Percentiles rank a stretch among this genome's conserved stretches.
These are phyloP conservation scores for Termitomyces sp. DNA, from an alignment of 768 basidiomycete genomes.

Conservation along the genomic window DNA sequence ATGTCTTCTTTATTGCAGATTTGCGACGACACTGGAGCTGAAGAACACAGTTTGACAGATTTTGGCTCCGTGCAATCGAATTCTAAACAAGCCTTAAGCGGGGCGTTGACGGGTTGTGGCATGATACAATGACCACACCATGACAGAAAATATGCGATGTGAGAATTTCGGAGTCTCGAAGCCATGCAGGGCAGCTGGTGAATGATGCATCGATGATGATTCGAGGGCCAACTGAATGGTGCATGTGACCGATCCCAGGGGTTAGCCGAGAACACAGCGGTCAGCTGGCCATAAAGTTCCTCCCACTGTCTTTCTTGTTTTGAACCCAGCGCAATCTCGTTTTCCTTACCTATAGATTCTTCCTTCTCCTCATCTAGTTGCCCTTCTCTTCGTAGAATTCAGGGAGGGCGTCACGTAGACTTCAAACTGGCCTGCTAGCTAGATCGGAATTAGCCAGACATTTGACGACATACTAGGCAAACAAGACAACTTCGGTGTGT, in stretches of 20 bases:
- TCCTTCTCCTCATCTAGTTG: conserved; percentile 11
- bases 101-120: not conserved
- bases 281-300: conserved; percentile 21
- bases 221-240: not conserved
- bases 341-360: conserved; percentile 16
- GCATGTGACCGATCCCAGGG: conserved; percentile 23
- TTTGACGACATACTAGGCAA: conserved; percentile 13
- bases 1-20: not conserved
- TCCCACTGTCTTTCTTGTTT: conserved; percentile 18
- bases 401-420: conserved; percentile 8
- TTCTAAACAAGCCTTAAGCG: not conserved
- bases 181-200: not conserved
- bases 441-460: conserved; percentile 13
- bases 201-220: not conserved
- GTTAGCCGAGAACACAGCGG: conserved; percentile 14
- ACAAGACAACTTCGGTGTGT: conserved; percentile 12
- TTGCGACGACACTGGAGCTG: not conserved
- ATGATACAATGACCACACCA: not conserved
- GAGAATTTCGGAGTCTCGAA: not conserved
- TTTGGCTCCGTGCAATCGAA: not conserved
- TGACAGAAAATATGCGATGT: not conserved
- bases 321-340: conserved; percentile 12
- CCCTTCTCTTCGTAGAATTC: conserved; percentile 14
- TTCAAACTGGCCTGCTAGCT: conserved; percentile 5
- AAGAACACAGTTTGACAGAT: conserved; percentile 5